Evolutionary conservation across 2,329 filamentous ascomycete genomes (phyloP), one percentile per base, ranked within the genome.

Genomic region (Neofusicoccum laricinum): DNA sequence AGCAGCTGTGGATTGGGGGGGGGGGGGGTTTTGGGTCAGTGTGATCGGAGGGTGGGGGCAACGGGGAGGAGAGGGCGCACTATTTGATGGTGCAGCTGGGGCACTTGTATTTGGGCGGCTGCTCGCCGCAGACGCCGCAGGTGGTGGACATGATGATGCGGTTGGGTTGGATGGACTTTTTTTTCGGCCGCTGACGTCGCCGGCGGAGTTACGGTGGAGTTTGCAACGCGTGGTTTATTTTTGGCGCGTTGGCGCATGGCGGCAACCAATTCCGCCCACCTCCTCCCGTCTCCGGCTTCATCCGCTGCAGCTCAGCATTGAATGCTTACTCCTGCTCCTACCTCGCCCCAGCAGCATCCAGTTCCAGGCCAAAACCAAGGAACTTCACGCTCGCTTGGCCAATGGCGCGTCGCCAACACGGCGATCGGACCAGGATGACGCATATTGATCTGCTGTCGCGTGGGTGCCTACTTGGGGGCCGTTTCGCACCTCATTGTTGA

Each of bases 81-180:
- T 64, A 64, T 34, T 25, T 43, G 32, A 58, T 12, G 2, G 50
- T 25, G 25, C 62, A 64, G 11, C 25, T 48, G 15, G 62, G 62
- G 32, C 62, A 64, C 15, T 57, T 64, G 62, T 64, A 64, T 36
- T 58, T 64, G 17, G 41, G 21, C n/a, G 50, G 41, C 43, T 58
- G 62, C 12, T 43, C 50, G 43, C 25, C 19, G 50, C 62, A 64
- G 34, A 64, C 43, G 41, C 45, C 51, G 51, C 62, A 64, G 19
- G 43, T 19, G 17, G 50, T 19, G 30, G 50, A 32, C 50, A 63
- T 63, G 41, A 17, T 15, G 32, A 17, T 3, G 12, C 30, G 2
- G 11, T 19, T 43, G 7, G 19, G 17, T 11, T 32, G 14, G 38
- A n/a, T 19, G n/a, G 21, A 32, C 38, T 30, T 45, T 57, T 59